A percentile compares a stretch with the other conserved stretches of the same genome.
Evolutionary conservation across 2,329 filamentous ascomycete genomes (phyloP).

Genomic region (Paecilomyces dactylethromorphus): DNA sequence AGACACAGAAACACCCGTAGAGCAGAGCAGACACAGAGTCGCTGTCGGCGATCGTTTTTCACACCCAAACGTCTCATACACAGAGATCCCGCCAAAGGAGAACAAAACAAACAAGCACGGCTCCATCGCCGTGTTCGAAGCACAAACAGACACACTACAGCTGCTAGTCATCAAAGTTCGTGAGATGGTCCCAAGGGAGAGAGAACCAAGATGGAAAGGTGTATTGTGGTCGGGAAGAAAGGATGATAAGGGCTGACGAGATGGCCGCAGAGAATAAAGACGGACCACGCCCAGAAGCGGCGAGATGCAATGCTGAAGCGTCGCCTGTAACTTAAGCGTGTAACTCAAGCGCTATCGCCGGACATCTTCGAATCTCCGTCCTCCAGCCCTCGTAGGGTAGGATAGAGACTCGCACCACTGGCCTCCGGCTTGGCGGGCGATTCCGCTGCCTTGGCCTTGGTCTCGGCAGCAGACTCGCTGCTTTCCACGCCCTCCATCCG

Average conservation of each 20-base stretch:
- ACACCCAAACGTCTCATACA: not conserved
- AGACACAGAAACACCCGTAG: not conserved
- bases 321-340: slow-evolving; percentile 1
- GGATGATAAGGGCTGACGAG: not conserved
- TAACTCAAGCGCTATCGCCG: slow-evolving; percentile 1
- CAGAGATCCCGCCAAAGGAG: not conserved
- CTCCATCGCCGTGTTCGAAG: not conserved
- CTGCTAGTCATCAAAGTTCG: not conserved
- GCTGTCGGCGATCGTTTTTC: not conserved
- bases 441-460: not conserved
- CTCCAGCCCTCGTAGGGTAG: slow-evolving; percentile 12
- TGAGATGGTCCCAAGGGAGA: not conserved
- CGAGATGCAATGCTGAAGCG: not conserved
- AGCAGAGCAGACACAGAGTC: not conserved
- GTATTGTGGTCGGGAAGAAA: not conserved
- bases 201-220: not conserved
- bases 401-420: slow-evolving; percentile 13
- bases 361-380: slow-evolving; percentile 13
- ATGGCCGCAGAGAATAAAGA: not conserved
- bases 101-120: not conserved
- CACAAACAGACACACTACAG: not conserved
- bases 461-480: not conserved
- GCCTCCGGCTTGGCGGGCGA: slow-evolving; percentile 2
- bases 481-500: slow-evolving; percentile 11
- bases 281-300: not conserved